Base-by-base conservation (phyloP, 2,329 filamentous ascomycete species). In the Colletotrichum melonis region DNA sequence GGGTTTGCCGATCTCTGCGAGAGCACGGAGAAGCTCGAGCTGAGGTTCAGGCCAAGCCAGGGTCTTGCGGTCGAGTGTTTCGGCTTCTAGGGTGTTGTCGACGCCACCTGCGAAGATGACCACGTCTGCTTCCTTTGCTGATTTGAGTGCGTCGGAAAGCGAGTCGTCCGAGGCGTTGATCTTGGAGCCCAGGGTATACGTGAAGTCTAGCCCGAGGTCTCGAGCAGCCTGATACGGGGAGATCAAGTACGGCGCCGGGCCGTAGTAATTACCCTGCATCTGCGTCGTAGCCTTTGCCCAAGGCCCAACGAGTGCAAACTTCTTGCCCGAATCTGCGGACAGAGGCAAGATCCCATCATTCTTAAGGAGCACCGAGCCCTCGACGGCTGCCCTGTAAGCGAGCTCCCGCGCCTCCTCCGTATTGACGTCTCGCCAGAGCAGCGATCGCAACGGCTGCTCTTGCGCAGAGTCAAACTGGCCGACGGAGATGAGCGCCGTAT, bases 21-120 rank as follows among this genome's bases (percentile, higher is more conserved):
- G 68, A 9, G 80, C 77, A 19, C 68, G 57, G 3, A 74, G 49
- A 12, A 74, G 63, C n/a, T 72, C 11, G 1, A 72, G 14, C 16
- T 74, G 72, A 12, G 72, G 16, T 7, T n/a, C 38, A 16, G 72
- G 72, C 72, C 67, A 72, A 1, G 72, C 72, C 28, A 74, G 12
- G 8, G 72, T 71, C n/a, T 24, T 35, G 24, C 72, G 89, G 78
- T 94, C 92, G 69, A 91, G 92, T 63, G 86, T 84, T 90, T 94
- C 81, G 0, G 79, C 81, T 54, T 83, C 81, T 76, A 79, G 79
- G 11, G 81, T 76, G 1, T 78, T 86, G 72, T 92, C 92, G 32
- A 93, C 84, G 3, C 92, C 92, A 2, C 90, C 89, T 42, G 80
- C 80, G 0, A 79, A 77, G 72, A 92, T 84, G 24, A 92, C 91